Evolutionary conservation across 441 rosid genomes (phyloP), one percentile per base, ranked within the genome.

Genomic region (Oxalis stricta): DNA sequence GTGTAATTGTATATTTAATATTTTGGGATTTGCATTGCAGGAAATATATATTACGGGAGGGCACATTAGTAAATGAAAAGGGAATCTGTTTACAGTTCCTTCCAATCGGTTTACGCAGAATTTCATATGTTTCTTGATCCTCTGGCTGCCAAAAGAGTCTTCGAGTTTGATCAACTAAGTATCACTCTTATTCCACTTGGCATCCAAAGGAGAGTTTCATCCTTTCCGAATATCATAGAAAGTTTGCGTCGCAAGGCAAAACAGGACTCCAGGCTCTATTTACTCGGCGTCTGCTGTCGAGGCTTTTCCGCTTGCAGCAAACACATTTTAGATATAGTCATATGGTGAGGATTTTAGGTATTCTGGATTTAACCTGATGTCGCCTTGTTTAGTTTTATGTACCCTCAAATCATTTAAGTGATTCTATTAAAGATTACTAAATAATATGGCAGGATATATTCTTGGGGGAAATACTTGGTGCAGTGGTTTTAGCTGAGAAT

Each of bases 41-140:
- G 84, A 82, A 16, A 82, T 78, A 22, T 68, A 66, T 43, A 48
- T 80, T 41, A 79, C 82, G 18, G 98, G 97, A 26, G 97, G 98
- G 53, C 92, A 85, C 55, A 64, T 85, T 26, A 67, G 43, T 34
- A 40, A 5, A 40, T 30, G 52, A 82, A 48, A 59, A 30, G 94
- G 94, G 38, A 82, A 84, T 62, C 52, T 80, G 21, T 69, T 82
- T 38, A 61, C 63, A 0, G 24, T 65, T 34, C 72, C 72, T 58
- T 55, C 70, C 5, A 82, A 80, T 32, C 46, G 56, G 37, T 58
- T 77, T 39, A 52, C 18, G 62, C 89, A 24, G 96, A 89, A 55
- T 70, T 82, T 73, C 82, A 82, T 44, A 69, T 82, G 77, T 82
- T 72, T 67, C 82, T 89, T 9, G 96, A 85, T 50, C 89, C 98